Evolutionary conservation across 2,329 filamentous ascomycete species (phyloP).

Genomic region (Mariannaea sp.): DNA sequence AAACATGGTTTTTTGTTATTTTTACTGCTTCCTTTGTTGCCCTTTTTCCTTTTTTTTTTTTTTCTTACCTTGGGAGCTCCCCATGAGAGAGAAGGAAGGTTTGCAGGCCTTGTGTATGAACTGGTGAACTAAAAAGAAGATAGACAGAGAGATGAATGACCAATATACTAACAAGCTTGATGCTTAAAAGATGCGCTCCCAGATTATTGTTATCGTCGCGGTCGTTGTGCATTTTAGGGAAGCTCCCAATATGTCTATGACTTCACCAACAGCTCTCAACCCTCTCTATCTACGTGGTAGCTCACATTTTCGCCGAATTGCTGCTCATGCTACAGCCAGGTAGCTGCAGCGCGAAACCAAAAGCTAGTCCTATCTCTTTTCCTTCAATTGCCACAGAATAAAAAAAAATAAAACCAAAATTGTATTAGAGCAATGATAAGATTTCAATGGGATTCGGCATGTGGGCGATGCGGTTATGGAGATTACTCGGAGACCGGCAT

Average conservation of each 20-base stretch:
- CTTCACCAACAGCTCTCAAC: no score
- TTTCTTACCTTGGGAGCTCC: conserved; percentile 30
- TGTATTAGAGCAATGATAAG: no score
- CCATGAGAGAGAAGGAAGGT: conserved; percentile 26
- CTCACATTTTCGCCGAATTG: background rate
- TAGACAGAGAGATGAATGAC: conserved; percentile 11
- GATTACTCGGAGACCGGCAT: conserved; percentile 23
- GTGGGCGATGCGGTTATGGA: conserved; percentile 2
- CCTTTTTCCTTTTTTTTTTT: conserved; percentile 26
- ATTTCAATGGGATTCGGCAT: conserved; percentile 8
- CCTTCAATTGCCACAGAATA: no score
- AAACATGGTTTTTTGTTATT: conserved; percentile 25
- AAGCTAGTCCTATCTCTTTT: background rate
- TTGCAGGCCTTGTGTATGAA: conserved; percentile 30
- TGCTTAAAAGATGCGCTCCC: background rate
- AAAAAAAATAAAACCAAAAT: no score
- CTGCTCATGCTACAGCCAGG: no score
- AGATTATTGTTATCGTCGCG: no score
- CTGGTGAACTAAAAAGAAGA: background rate
- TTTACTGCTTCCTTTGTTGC: conserved; percentile 26
- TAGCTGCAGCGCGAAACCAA: background rate
- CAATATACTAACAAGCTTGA: background rate
- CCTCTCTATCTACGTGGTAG: background rate
- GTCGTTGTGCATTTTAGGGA: background rate
- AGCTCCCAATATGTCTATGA: no score